These are phyloP conservation scores for Geranium rotundifolium DNA, from an alignment of 345 rosid species.

Conservation along the genomic window DNA sequence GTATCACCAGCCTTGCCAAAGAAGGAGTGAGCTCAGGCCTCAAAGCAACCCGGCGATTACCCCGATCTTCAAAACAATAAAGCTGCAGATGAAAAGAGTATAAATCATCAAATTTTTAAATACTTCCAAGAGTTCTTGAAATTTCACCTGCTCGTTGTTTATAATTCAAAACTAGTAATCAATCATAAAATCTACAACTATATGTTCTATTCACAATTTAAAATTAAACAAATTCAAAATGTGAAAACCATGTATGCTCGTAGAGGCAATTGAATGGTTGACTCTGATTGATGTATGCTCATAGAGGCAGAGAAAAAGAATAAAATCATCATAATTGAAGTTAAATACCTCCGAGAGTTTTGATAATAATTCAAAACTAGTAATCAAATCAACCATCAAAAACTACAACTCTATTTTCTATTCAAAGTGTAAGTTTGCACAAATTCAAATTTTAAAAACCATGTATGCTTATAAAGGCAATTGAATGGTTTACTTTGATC, in stretches of 20 bases:
- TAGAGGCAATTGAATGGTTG: background rate
- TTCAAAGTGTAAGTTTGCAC: background rate
- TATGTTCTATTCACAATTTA: background rate
- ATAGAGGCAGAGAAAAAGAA: too few relatives aligned
- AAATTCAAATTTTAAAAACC: too few relatives aligned
- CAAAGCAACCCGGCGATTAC: constrained; percentile 93
- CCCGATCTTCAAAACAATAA: constrained; percentile 88
- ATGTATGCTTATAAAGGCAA: background rate
- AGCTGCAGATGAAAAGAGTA: constrained; percentile 31
- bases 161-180: background rate
- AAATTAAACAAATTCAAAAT: background rate
- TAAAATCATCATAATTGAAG: too few relatives aligned
- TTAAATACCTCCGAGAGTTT: too few relatives aligned
- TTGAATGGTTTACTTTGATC: background rate
- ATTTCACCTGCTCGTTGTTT: background rate
- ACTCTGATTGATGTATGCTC: too few relatives aligned
- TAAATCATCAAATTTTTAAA: too few relatives aligned
- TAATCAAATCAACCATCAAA: background rate
- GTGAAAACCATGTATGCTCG: too few relatives aligned
- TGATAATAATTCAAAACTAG: background rate
- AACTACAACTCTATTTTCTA: background rate
- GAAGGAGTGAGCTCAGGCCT: constrained; percentile 98
- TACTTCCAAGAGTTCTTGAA: background rate
- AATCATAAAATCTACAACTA: background rate
- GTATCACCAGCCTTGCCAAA: constrained; percentile 82